A percentile compares a stretch with the other conserved stretches of the same genome.
These are phyloP conservation scores for Bassia scoparia DNA, from an alignment of 148 eudicot species.

Conservation along the genomic window DNA sequence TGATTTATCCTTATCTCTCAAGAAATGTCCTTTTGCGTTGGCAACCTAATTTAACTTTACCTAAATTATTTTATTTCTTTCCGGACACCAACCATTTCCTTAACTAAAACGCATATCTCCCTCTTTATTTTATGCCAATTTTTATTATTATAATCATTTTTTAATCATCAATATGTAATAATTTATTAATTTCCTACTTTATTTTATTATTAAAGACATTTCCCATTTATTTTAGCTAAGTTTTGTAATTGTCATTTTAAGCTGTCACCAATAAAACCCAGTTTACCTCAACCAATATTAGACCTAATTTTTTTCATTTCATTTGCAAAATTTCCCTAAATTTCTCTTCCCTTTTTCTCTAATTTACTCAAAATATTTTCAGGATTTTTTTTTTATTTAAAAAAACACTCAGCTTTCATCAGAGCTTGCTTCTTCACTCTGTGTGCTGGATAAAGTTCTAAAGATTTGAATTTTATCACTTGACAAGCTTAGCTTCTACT, in stretches of 20 bases:
- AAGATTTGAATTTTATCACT: slow-evolving; percentile 19
- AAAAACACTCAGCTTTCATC: slow-evolving; percentile 15
- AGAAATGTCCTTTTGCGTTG: slow-evolving; percentile 78
- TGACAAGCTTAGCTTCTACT: slow-evolving; percentile 37
- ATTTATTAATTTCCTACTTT: slow-evolving; percentile 41
- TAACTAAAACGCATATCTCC: slow-evolving; percentile 70
- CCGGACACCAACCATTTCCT: slow-evolving; percentile 72
- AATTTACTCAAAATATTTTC: slow-evolving; percentile 17
- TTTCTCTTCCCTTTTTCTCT: slow-evolving; percentile 5
- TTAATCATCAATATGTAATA: slow-evolving; percentile 37
- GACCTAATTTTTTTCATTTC: slow-evolving; percentile 37
- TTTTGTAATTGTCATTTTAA: slow-evolving; percentile 26
- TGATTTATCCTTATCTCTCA: slow-evolving; percentile 36
- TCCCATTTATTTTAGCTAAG: slow-evolving; percentile 27
- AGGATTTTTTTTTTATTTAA: slow-evolving; percentile 13
- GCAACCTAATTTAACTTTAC: slow-evolving; percentile 98
- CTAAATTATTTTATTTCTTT: slow-evolving; percentile 43
- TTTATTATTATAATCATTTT: slow-evolving; percentile 25
- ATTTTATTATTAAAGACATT: slow-evolving; percentile 37
- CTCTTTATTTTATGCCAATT: slow-evolving; percentile 40
- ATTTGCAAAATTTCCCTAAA: slow-evolving; percentile 18
- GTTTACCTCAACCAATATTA: slow-evolving; percentile 43
- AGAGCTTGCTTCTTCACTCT: slow-evolving; percentile 18
- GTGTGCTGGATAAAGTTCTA: slow-evolving; percentile 23
- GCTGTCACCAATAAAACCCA: slow-evolving; percentile 38